Evolutionary conservation across 345 rosid species (phyloP).

Genomic region (Hypericum androsaemum): DNA sequence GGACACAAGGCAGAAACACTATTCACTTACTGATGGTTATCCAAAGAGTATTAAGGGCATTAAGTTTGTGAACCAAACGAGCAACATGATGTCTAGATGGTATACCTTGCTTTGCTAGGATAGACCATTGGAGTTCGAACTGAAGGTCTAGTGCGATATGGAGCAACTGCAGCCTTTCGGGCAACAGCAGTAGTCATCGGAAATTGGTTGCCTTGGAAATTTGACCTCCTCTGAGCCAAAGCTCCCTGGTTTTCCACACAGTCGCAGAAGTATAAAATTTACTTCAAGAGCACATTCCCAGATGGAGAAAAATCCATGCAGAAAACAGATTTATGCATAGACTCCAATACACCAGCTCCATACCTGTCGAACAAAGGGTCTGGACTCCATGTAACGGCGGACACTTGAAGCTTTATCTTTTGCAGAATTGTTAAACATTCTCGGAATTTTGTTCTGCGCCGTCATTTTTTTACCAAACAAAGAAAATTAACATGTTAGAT

Average conservation of each 20-base stretch:
- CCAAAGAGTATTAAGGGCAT: not conserved
- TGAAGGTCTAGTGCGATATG: constrained; percentile 41
- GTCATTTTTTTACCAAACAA: not conserved
- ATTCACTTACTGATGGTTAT: not conserved
- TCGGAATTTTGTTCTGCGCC: constrained; percentile 52
- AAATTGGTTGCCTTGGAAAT: constrained; percentile 32
- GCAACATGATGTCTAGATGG: not conserved
- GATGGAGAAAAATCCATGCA: not conserved
- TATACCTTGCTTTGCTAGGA: constrained; percentile 55
- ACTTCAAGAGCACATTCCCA: too few relatives aligned
- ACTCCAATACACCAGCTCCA: not conserved
- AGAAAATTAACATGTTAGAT: constrained; percentile 1
- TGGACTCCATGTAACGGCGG: constrained; percentile 45
- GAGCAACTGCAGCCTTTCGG: constrained; percentile 41
- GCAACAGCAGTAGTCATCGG: constrained; percentile 47
- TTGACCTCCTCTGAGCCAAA: constrained; percentile 14
- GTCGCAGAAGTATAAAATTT: too few relatives aligned
- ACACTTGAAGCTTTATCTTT: constrained; percentile 41
- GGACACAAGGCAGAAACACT: not conserved
- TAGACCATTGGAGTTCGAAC: constrained; percentile 30
- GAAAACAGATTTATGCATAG: not conserved
- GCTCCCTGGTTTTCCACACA: not conserved
- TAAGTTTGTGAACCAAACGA: not conserved
- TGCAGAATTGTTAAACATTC: constrained; percentile 26
- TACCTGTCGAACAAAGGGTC: constrained; percentile 79